Percentiles rank a stretch among this genome's conserved stretches.
These are phyloP conservation scores for Populus pruinosa DNA, from an alignment of 345 rosid species.

Conservation along the genomic window DNA sequence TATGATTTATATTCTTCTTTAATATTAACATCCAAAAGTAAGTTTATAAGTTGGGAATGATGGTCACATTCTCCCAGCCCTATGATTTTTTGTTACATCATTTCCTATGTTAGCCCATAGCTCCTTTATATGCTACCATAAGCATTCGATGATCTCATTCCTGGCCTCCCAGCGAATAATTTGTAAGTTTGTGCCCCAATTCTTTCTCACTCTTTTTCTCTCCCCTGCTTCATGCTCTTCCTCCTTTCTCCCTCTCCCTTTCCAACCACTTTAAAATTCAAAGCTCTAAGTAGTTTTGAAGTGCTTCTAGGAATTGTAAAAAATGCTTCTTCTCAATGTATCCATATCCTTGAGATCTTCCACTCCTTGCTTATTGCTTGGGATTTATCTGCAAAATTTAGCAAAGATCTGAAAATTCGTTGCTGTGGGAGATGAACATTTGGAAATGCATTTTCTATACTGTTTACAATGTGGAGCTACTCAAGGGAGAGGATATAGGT, in stretches of 20 bases:
- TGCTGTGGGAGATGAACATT: neutral
- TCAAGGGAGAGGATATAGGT: neutral
- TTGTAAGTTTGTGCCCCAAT: neutral
- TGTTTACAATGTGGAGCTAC: neutral
- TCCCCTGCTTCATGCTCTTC: too few relatives aligned
- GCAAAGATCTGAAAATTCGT: neutral
- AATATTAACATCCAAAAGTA: neutral
- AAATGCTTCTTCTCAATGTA: neutral
- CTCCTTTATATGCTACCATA: neutral
- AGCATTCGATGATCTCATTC: neutral
- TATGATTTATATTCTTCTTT: too few relatives aligned
- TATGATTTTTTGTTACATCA: neutral
- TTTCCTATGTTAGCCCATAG: neutral
- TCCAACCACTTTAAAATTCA: neutral
- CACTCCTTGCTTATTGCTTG: neutral
- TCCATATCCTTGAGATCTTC: neutral
- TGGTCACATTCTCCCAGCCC: neutral
- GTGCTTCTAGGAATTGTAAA: neutral
- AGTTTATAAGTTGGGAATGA: neutral
- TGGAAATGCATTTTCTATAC: neutral
- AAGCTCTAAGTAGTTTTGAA: neutral
- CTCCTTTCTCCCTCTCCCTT: neutral
- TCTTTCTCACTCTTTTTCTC: neutral
- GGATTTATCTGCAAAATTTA: neutral
- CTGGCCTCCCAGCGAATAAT: neutral